phyloP scores from a whole-genome alignment of 1,284 basidiomycete genomes.

The Chiua sp. region DNA sequence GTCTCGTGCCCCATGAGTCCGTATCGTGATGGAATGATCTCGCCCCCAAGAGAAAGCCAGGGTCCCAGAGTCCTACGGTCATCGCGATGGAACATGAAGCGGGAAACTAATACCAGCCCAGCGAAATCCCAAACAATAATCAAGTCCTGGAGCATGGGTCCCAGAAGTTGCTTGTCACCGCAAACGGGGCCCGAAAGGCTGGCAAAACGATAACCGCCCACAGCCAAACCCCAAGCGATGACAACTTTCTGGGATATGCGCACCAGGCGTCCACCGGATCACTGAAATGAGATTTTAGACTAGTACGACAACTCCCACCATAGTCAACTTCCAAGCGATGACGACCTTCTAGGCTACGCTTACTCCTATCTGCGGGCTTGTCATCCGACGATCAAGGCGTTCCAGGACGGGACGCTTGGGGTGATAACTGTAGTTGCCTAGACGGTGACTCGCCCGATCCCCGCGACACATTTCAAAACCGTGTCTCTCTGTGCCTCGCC shows the following conservation, averaged over 20 bases:
- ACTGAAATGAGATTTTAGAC: no score
- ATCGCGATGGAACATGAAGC: no score
- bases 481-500: slow-evolving; percentile 25
- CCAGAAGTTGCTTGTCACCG: no score
- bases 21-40: neutral
- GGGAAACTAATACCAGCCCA: no score
- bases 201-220: no score
- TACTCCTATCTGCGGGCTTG: neutral
- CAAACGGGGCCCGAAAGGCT: no score
- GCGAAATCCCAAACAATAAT: neutral
- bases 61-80: neutral
- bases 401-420: slow-evolving; percentile 19
- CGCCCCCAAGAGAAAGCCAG: neutral
- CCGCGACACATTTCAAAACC: slow-evolving; percentile 36
- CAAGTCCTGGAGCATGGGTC: no score
- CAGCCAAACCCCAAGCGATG: no score
- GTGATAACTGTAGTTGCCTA: neutral
- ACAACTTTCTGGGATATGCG: no score
- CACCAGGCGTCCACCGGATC: no score
- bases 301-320: no score
- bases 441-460: slow-evolving; percentile 27
- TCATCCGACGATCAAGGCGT: slow-evolving; percentile 19
- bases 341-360: neutral
- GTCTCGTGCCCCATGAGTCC: slow-evolving; percentile 24
- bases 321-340: neutral